Evolutionary conservation across 2,329 filamentous ascomycete species (phyloP).

Genomic region (Sordariomycetes sp.): DNA sequence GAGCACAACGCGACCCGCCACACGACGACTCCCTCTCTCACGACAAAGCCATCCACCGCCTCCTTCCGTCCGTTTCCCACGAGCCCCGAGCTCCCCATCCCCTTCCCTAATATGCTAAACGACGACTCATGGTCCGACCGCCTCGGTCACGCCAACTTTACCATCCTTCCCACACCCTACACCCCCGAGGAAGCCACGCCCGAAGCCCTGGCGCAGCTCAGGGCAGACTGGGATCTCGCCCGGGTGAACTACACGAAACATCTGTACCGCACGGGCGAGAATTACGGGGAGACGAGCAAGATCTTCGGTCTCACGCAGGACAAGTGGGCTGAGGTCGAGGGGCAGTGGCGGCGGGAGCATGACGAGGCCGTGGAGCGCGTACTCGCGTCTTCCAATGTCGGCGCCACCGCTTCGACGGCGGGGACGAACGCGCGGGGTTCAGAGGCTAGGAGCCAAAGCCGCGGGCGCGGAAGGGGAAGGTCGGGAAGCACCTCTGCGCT

Average conservation of each 20-base stretch:
- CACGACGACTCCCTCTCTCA: constrained; percentile 31
- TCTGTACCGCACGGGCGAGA: constrained; percentile 73
- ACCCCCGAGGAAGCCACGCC: constrained; percentile 48
- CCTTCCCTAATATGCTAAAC: constrained; percentile 51
- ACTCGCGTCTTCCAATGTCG: constrained; percentile 20
- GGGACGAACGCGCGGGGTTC: constrained; percentile 9
- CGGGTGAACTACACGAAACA: constrained; percentile 82
- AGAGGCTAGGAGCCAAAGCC: constrained; percentile 24
- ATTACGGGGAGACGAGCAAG: constrained; percentile 82
- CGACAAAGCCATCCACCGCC: constrained; percentile 57
- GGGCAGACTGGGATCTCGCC: constrained; percentile 71
- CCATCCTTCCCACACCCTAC: constrained; percentile 73
- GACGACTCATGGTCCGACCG: constrained; percentile 73
- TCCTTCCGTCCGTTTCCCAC: constrained; percentile 56
- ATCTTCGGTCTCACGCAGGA: constrained; percentile 75
- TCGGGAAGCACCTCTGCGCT: constrained; percentile 23
- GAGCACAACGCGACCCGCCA: constrained; percentile 16
- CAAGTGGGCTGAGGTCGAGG: constrained; percentile 78
- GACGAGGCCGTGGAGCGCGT: constrained; percentile 47
- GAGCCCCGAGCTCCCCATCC: constrained; percentile 40
- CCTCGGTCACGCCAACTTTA: constrained; percentile 89
- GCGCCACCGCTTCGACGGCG: constrained; percentile 1
- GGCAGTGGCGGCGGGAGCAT: constrained; percentile 58
- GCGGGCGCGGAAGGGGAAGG: constrained; percentile 21
- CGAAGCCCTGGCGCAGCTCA: constrained; percentile 45